Base-by-base conservation (phyloP, 495 filamentous ascomycete genomes). In the Penicillium nucicola region DNA sequence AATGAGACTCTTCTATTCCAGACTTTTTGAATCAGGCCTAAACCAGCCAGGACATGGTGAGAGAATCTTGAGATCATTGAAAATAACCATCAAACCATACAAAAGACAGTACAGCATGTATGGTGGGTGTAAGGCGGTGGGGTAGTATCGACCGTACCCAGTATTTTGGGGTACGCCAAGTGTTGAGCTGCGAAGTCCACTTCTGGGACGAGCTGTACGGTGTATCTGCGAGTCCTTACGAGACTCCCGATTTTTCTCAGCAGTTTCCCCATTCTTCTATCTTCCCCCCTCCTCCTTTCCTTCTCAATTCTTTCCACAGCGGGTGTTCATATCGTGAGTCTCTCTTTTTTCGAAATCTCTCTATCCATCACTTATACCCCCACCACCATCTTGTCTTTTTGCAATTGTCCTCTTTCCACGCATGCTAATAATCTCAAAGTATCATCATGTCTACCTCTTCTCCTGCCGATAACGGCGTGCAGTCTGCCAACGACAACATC, bases 401-500 rank as follows among this genome's bases (percentile, higher is more conserved):
- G 40, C 45, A 42, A 36, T 48, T 18, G 13, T 18, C 37, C 18
- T 19, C 13, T 18, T 19, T 10, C 52, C 23, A 31, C 8, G 34
- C 48, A 55, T 55, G 37, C 19, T 49, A 55, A 49, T 52, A 41
- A 3, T 9, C 8, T 23, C 7, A 5, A 20, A 55, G 52, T 55
- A 55, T 63, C 71, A 77, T 57, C 56, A 81, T 80, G 77, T 64
- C 67, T 54, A 68, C 75, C 66, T 64, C 72, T 51, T 56, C 72
- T 50, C 55, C 61, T 56, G 60, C 67, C 55, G 57, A 50, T 51
- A 76, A 72, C 56, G 76, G 71, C 63, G 54, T 59, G 42, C 58
- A 62, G 34, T 89, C 86, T 66, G 90, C 90, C 62, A 96, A 98
- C 78, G 93, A 98, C 76, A 97, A 97, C 77, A 98, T 98, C 77